These are phyloP conservation scores for Apiospora marii DNA, from an alignment of 2,329 filamentous ascomycete species.

Conservation along the genomic window DNA sequence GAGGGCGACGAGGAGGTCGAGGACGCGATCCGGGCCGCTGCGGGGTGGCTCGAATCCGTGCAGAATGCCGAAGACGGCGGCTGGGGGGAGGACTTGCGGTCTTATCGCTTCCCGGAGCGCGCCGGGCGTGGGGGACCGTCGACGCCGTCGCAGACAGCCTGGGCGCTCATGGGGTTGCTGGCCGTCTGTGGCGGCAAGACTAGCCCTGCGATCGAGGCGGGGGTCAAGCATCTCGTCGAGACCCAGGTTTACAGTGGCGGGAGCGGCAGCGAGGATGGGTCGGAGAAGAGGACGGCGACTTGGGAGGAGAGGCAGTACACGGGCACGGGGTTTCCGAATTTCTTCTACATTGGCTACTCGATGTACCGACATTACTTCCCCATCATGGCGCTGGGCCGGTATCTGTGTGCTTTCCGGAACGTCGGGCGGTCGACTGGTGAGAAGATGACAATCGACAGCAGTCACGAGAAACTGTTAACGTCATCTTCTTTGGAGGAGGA, in stretches of 20 bases:
- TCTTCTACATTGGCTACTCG: slow-evolving; percentile 22
- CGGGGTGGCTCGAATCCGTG: slow-evolving; percentile 35
- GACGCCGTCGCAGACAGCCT: slow-evolving; percentile 44
- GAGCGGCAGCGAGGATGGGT: not conserved
- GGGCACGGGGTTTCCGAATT: slow-evolving; percentile 21
- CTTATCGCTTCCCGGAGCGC: slow-evolving; percentile 33
- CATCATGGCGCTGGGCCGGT: slow-evolving; percentile 19
- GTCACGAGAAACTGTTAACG: not conserved
- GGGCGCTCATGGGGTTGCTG: slow-evolving; percentile 42
- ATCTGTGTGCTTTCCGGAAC: not conserved
- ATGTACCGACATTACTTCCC: slow-evolving; percentile 23
- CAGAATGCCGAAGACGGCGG: slow-evolving; percentile 44
- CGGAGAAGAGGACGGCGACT: slow-evolving; percentile 18
- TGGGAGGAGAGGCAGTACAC: slow-evolving; percentile 23
- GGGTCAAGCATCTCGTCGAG: slow-evolving; percentile 18
- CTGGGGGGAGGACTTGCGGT: slow-evolving; percentile 40
- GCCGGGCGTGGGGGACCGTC: slow-evolving; percentile 31
- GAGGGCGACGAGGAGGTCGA: slow-evolving; percentile 9
- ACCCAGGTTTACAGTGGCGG: slow-evolving; percentile 25
- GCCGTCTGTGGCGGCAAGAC: slow-evolving; percentile 7
- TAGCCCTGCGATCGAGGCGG: not conserved
- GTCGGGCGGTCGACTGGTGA: not conserved
- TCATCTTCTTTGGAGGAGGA: not conserved
- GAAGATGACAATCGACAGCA: not conserved
- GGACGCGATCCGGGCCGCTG: slow-evolving; percentile 27